Base-by-base conservation (phyloP, 2,329 filamentous ascomycete species). In the Cytospora schulzeri region DNA sequence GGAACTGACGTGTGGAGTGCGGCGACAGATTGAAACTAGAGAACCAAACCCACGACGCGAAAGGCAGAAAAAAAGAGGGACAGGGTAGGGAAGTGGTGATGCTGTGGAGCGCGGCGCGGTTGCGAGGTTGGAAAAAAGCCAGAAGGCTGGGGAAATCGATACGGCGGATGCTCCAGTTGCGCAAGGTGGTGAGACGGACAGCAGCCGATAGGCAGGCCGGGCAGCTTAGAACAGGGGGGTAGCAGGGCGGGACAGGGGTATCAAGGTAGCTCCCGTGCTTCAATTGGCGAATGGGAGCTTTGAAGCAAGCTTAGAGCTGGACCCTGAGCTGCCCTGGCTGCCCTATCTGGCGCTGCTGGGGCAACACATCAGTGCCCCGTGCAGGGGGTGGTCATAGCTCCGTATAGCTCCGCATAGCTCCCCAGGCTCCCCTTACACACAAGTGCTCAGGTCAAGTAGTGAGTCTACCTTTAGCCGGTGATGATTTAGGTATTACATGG, bases 71-170 rank as follows among this genome's bases (percentile, higher is more conserved):
- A 19, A 28, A 22, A 54, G 31, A 41, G 17, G 19, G 24, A 15
- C 19, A 45, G 26, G 17, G 19, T 17, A 45, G 33, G 51, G 57
- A 35, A 35, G 17, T 52, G 29, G 41, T 55, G 55, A 24, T 29
- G 51, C 33, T 31, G 59, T 48, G 59, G 7, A 24, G 33, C 15
- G 59, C 29, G 51, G 33, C 22, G 55, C 24, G 28, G 61, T n/a
- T 26, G 33, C 57, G 38, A 38, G 19, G 29, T 31, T 31, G n/a
- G 24, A 4, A 50, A 62, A 52, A 57, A 63, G 54, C 56, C 33
- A 33, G 60, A 35, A 50, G 57, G 57, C 50, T 60, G 57, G 57
- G 41, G 51, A 12, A 8, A 29, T 41, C 12, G 29, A 35, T 52
- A 45, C 19, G 3, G 41, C 19, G 17, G 19, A 11, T 45, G 41